Conservation (phyloP, 768 basidiomycete genomes). For the Termitomyces sp. region DNA sequence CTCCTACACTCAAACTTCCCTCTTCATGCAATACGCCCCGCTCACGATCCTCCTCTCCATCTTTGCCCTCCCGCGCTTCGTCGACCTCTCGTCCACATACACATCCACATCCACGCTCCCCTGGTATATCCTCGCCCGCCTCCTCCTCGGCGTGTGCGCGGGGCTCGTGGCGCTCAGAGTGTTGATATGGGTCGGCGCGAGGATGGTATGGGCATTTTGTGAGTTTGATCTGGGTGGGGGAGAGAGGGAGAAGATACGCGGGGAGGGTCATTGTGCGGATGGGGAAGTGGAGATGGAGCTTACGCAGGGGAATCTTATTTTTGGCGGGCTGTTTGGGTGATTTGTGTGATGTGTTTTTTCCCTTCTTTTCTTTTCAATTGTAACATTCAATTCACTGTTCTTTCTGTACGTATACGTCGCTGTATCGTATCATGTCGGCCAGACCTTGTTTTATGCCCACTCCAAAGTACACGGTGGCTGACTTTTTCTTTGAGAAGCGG, state of each 20-base stretch:
- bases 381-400: background rate
- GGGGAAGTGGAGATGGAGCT: conserved; percentile 1
- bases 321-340: background rate
- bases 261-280: background rate
- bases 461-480: background rate
- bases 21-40: conserved; percentile 12
- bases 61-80: conserved; percentile 5
- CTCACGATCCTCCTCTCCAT: conserved; percentile 8
- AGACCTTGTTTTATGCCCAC: background rate
- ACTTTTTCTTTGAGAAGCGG: background rate
- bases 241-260: background rate
- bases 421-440: background rate
- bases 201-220: conserved; percentile 8
- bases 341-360: background rate
- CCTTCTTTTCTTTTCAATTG: background rate
- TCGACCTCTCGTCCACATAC: background rate
- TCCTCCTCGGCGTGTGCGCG: background rate
- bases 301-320: conserved; percentile 5
- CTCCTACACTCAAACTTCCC: conserved; percentile 1
- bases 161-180: conserved; percentile 1
- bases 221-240: conserved; percentile 9
- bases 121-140: background rate
- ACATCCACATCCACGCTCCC: background rate
- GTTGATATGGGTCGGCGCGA: conserved; percentile 8
- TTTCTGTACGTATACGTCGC: background rate